A percentile compares a stretch with the other conserved stretches of the same genome.
These are phyloP conservation scores for Hagleromyces aurorensis DNA, from an alignment of 805 yeast species.

Conservation along the genomic window DNA sequence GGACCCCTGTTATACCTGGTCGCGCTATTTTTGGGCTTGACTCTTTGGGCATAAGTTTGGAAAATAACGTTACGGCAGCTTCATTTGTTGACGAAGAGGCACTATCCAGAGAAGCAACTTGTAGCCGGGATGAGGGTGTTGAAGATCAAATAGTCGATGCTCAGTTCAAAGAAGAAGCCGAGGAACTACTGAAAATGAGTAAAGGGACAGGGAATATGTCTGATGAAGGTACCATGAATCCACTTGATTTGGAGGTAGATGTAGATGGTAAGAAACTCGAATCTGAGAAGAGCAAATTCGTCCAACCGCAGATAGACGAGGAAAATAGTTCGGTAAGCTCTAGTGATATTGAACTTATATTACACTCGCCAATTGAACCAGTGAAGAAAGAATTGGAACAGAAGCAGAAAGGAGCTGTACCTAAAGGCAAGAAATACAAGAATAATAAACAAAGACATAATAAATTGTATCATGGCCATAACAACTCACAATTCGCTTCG, in stretches of 20 bases:
- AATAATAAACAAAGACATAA: background rate
- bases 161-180: constrained; percentile 12
- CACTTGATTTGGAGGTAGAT: too few relatives aligned
- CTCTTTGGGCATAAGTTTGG: constrained; percentile 14
- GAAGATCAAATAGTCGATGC: constrained; percentile 6
- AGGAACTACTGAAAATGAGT: constrained; percentile 11
- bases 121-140: background rate
- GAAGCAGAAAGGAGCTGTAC: background rate
- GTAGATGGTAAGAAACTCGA: too few relatives aligned
- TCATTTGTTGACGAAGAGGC: background rate
- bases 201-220: too few relatives aligned
- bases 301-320: too few relatives aligned
- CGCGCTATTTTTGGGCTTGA: too few relatives aligned
- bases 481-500: constrained; percentile 1
- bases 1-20: too few relatives aligned
- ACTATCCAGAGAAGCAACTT: background rate
- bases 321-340: constrained; percentile 8
- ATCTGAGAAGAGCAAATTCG: too few relatives aligned
- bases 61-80: constrained; percentile 5
- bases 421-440: background rate
- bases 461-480: background rate
- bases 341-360: constrained; percentile 17
- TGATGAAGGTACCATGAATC: too few relatives aligned
- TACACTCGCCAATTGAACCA: constrained; percentile 12
- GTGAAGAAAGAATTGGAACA: background rate